A percentile compares a stretch with the other conserved stretches of the same genome.
Conservation (phyloP, 148 eudicot species). For the Vaccinium macrocarpon region DNA sequence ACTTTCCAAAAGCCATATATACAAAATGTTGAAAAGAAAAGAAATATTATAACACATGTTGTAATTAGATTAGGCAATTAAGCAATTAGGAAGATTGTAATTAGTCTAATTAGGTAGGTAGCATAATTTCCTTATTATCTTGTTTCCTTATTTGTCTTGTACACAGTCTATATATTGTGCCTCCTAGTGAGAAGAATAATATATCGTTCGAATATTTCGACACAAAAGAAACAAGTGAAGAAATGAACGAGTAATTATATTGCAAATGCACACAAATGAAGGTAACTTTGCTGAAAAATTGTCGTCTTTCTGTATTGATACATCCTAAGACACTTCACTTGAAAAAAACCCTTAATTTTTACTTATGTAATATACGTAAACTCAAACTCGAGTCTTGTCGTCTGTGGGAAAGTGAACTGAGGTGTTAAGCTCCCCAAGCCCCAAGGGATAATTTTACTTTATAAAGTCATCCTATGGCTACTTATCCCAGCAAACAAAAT, state of each 20-base stretch:
- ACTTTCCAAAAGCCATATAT: background rate
- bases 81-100: too few relatives aligned
- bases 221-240: constrained; percentile 7
- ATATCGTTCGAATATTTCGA: too few relatives aligned
- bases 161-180: too few relatives aligned
- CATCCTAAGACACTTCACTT: constrained; percentile 3
- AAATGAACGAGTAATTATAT: background rate
- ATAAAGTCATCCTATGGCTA: background rate
- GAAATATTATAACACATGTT: too few relatives aligned
- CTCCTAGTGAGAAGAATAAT: too few relatives aligned
- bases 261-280: background rate
- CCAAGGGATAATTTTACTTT: background rate
- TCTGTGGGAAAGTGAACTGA: background rate
- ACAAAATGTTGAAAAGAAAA: too few relatives aligned
- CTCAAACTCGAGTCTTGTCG: background rate
- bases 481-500: background rate
- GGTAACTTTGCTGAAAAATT: background rate
- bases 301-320: background rate
- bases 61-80: too few relatives aligned
- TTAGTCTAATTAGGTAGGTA: too few relatives aligned
- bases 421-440: background rate
- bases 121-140: too few relatives aligned
- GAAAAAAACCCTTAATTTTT: background rate
- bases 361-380: background rate
- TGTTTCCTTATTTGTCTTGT: too few relatives aligned